These are phyloP conservation scores for Diaporthe sp. DNA, from an alignment of 2,329 filamentous ascomycete species.

Conservation along the genomic window DNA sequence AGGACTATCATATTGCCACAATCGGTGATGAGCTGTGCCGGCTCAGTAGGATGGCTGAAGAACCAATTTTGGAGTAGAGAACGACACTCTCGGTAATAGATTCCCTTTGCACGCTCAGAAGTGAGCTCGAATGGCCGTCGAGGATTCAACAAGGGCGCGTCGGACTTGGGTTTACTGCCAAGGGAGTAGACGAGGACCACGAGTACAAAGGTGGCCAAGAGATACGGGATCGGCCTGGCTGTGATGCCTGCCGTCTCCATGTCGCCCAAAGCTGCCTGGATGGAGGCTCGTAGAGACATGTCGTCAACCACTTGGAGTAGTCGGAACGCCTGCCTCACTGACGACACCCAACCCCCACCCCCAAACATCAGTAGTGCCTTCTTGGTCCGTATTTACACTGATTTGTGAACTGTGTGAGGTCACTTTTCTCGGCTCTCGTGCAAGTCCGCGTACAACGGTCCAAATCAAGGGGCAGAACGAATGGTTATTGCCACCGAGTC, in stretches of 20 bases:
- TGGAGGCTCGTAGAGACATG: not conserved
- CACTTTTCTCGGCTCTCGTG: too few relatives aligned
- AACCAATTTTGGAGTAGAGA: not conserved
- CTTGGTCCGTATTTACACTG: too few relatives aligned
- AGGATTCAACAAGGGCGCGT: not conserved
- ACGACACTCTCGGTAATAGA: not conserved
- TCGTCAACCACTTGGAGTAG: too few relatives aligned
- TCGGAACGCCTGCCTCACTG: too few relatives aligned
- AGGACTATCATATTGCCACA: slow-evolving; percentile 3
- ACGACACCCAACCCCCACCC: too few relatives aligned
- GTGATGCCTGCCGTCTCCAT: not conserved
- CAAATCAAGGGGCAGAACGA: too few relatives aligned
- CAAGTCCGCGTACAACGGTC: too few relatives aligned
- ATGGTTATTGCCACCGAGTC: too few relatives aligned
- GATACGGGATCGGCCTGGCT: not conserved
- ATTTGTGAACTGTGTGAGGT: too few relatives aligned
- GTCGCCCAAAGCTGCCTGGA: not conserved
- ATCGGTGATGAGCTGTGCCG: not conserved
- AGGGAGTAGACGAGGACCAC: not conserved
- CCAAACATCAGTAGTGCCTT: too few relatives aligned
- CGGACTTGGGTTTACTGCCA: not conserved
- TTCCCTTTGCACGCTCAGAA: not conserved
- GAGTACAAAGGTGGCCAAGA: not conserved
- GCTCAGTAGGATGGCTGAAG: not conserved
- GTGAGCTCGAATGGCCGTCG: not conserved